These are phyloP conservation scores for Chamaenerion angustifolium DNA, from an alignment of 345 rosid species.

Conservation along the genomic window DNA sequence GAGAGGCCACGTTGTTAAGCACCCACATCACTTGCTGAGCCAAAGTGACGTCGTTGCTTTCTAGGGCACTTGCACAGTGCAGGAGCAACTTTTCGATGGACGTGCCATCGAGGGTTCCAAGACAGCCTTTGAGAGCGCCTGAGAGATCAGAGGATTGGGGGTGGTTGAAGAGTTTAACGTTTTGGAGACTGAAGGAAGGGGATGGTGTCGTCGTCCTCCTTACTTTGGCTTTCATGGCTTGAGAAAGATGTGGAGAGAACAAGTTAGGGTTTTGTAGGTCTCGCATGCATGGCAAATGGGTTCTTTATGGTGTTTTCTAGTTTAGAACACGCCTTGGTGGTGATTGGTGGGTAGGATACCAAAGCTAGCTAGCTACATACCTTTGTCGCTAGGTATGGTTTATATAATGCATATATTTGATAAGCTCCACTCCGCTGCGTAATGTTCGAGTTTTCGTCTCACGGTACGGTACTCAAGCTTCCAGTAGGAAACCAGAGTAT, in stretches of 20 bases:
- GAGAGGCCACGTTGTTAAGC: constrained; percentile 58
- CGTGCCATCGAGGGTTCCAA: constrained; percentile 51
- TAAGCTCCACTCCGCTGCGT: no score
- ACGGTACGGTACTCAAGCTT: no score
- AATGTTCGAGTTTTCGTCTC: no score
- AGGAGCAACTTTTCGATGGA: constrained; percentile 61
- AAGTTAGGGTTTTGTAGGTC: neutral
- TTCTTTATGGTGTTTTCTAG: no score
- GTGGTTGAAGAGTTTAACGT: constrained; percentile 21
- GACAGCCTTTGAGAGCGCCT: constrained; percentile 47
- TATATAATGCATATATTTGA: no score
- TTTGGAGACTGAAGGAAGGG: constrained; percentile 31
- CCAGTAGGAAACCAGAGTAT: no score
- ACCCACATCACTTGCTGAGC: constrained; percentile 84
- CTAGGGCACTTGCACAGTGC: constrained; percentile 60
- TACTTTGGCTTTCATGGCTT: constrained; percentile 32
- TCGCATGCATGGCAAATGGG: no score
- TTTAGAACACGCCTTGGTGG: no score
- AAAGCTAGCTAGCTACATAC: no score
- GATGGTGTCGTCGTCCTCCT: constrained; percentile 18
- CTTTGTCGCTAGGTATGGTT: no score
- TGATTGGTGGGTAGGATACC: no score
- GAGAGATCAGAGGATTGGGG: constrained; percentile 16
- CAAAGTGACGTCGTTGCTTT: constrained; percentile 47
- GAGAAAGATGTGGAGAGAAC: neutral